Conservation (phyloP, 768 basidiomycete species). For the Podaxis sp. region DNA sequence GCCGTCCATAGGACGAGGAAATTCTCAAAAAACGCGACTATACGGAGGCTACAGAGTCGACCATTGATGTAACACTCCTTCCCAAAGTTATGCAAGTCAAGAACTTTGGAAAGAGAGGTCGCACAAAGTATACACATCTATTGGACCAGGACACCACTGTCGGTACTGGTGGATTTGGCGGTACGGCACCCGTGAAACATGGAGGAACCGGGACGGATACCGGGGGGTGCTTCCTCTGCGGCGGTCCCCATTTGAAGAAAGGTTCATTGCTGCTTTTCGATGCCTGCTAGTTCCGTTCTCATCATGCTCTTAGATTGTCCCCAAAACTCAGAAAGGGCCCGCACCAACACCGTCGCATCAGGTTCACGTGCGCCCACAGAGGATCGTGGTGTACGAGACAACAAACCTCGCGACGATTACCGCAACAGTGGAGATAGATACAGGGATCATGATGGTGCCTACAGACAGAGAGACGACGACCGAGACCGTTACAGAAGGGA, state of each 20-base stretch:
- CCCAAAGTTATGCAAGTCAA: constrained; percentile 97
- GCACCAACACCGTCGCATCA: constrained; percentile 23
- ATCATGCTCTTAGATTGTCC: constrained; percentile 29
- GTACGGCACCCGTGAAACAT: constrained; percentile 48
- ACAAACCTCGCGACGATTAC: constrained; percentile 6
- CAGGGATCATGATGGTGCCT: constrained; percentile 8
- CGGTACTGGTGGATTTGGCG: constrained; percentile 64
- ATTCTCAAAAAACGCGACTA: constrained; percentile 82
- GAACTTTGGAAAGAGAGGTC: constrained; percentile 90
- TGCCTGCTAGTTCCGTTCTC: neutral
- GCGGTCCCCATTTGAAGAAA: constrained; percentile 91
- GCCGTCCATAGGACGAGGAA: constrained; percentile 65
- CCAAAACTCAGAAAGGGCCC: constrained; percentile 27
- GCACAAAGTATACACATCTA: constrained; percentile 95
- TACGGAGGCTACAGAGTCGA: constrained; percentile 87
- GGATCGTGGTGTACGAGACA: constrained; percentile 14
- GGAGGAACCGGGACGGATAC: constrained; percentile 56
- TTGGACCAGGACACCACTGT: constrained; percentile 90
- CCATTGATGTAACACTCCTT: constrained; percentile 82
- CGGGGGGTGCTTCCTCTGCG: constrained; percentile 89
- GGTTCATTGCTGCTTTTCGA: constrained; percentile 43
- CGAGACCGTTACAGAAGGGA: constrained; percentile 7
- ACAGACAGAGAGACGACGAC: constrained; percentile 20
- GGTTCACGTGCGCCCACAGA: constrained; percentile 16
- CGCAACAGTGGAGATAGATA: constrained; percentile 6